A percentile compares a stretch with the other conserved stretches of the same genome.
phyloP scores from a whole-genome alignment of 805 yeast genomes.

The Candida tallmaniae region DNA sequence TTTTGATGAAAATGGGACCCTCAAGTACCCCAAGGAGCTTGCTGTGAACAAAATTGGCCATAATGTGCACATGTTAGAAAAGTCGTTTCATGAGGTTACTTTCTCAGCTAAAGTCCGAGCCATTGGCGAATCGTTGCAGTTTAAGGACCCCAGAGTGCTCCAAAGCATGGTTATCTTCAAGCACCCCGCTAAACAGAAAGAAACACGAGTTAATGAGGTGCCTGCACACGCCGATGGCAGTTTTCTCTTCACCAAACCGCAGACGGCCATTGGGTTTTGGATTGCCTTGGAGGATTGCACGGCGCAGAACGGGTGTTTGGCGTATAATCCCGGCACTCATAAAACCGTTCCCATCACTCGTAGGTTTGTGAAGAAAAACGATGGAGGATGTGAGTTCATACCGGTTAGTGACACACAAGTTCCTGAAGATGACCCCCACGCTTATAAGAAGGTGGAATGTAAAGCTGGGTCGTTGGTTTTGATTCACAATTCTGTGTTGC shows the following conservation, averaged over 20 bases:
- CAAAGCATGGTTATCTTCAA: conserved; percentile 80
- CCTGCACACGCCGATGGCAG: conserved; percentile 77
- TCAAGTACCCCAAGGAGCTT: conserved; percentile 47
- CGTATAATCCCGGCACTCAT: conserved; percentile 70
- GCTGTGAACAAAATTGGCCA: conserved; percentile 80
- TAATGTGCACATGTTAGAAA: conserved; percentile 59
- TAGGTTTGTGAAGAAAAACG: conserved; percentile 56
- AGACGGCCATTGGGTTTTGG: conserved; percentile 75
- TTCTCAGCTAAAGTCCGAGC: conserved; percentile 45
- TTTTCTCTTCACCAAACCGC: conserved; percentile 69
- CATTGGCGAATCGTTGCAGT: conserved; percentile 50
- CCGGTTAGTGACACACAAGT: conserved; percentile 18
- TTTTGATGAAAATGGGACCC: conserved; percentile 47
- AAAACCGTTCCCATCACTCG: conserved; percentile 50
- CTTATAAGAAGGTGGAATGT: conserved; percentile 53
- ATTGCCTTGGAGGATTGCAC: conserved; percentile 75
- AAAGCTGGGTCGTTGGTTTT: conserved; percentile 69
- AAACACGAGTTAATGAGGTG: conserved; percentile 47
- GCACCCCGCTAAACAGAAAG: conserved; percentile 43
- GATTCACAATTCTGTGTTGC: conserved; percentile 68
- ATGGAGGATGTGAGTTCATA: conserved; percentile 57
- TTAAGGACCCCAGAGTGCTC: conserved; percentile 62
- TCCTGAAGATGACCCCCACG: conserved; percentile 26
- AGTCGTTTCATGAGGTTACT: conserved; percentile 46
- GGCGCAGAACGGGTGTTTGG: conserved; percentile 60